These are phyloP conservation scores for Penicillium argentinense DNA, from an alignment of 495 filamentous ascomycete species.

Conservation along the genomic window DNA sequence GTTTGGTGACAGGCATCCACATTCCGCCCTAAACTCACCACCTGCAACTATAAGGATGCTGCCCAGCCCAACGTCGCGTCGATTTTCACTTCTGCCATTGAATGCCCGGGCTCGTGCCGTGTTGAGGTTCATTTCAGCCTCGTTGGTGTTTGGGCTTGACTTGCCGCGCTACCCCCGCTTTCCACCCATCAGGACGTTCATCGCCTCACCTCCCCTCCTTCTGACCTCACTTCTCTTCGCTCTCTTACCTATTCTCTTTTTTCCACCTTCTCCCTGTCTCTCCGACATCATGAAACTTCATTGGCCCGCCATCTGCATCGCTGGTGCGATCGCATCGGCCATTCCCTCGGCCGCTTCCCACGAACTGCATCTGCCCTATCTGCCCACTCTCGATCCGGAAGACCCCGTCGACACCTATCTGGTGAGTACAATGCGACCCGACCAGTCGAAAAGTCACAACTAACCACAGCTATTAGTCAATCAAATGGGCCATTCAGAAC, in stretches of 20 bases:
- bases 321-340: constrained; percentile 15
- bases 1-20: constrained; percentile 11
- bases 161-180: too few relatives aligned
- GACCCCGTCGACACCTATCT: constrained; percentile 20
- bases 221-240: background rate
- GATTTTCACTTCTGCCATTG: too few relatives aligned
- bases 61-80: too few relatives aligned
- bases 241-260: background rate
- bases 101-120: too few relatives aligned
- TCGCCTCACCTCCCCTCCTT: background rate
- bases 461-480: constrained; percentile 24
- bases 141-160: background rate
- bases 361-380: constrained; percentile 26
- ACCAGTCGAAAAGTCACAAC: too few relatives aligned
- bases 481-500: constrained; percentile 41
- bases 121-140: too few relatives aligned
- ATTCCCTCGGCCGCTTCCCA: constrained; percentile 20
- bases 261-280: background rate
- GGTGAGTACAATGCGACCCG: constrained; percentile 13
- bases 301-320: constrained; percentile 12
- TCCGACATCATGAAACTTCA: constrained; percentile 20
- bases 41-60: too few relatives aligned
- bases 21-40: constrained; percentile 10
- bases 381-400: constrained; percentile 16
- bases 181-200: too few relatives aligned